phyloP scores from a whole-genome alignment of 495 filamentous ascomycete species.

The Lasiosphaeria miniovina region DNA sequence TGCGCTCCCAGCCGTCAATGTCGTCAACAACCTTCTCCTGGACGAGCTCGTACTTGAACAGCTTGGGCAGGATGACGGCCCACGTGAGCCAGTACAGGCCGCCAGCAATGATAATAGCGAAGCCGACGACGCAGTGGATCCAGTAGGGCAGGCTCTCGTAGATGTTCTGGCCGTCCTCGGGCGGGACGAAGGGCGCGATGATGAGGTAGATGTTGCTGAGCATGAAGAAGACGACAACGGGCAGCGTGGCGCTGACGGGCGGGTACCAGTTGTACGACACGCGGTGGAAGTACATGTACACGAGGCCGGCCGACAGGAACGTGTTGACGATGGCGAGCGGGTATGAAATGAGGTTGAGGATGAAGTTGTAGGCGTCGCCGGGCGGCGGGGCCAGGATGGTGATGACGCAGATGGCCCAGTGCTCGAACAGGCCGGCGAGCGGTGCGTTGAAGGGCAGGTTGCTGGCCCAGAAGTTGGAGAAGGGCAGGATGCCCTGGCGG shows the following conservation, averaged over 20 bases:
- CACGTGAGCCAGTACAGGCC: constrained; percentile 70
- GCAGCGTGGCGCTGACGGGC: constrained; percentile 41
- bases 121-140: constrained; percentile 46
- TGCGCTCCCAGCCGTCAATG: constrained; percentile 44
- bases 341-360: constrained; percentile 61
- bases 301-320: constrained; percentile 55
- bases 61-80: constrained; percentile 59
- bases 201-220: constrained; percentile 49
- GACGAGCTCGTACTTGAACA: constrained; percentile 58
- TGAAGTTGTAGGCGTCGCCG: constrained; percentile 63
- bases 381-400: constrained; percentile 62
- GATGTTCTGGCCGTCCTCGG: constrained; percentile 38
- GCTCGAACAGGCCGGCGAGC: constrained; percentile 58
- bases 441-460: constrained; percentile 64
- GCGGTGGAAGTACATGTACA: constrained; percentile 55
- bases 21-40: constrained; percentile 44
- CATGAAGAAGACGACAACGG: constrained; percentile 46
- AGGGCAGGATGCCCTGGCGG: constrained; percentile 62
- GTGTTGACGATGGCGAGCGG: constrained; percentile 59
- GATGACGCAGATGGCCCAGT: constrained; percentile 58
- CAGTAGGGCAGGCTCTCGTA: constrained; percentile 44
- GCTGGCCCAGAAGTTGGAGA: constrained; percentile 60
- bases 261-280: constrained; percentile 40
- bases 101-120: constrained; percentile 44
- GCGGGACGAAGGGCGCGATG: constrained; percentile 44